These are phyloP conservation scores for Melampsora americana DNA, from an alignment of 1,284 basidiomycete genomes.

Conservation along the genomic window DNA sequence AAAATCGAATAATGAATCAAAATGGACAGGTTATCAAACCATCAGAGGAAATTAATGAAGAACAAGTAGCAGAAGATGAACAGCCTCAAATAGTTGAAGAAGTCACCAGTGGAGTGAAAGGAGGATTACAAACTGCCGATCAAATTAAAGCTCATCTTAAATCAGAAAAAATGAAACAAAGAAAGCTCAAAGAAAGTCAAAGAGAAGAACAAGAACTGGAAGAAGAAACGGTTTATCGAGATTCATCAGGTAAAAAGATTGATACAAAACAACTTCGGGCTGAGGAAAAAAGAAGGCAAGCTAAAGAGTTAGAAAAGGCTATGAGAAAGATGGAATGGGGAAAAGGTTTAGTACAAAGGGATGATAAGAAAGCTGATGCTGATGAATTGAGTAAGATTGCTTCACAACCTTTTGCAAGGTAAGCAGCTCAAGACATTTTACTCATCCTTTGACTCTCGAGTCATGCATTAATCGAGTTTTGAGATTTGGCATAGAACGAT, in stretches of 20 bases:
- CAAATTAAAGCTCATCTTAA: slow-evolving; percentile 57
- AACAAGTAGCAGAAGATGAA: slow-evolving; percentile 51
- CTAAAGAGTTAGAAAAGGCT: slow-evolving; percentile 75
- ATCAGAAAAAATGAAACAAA: slow-evolving; percentile 47
- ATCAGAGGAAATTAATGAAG: slow-evolving; percentile 53
- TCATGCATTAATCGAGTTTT: background rate
- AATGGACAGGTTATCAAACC: slow-evolving; percentile 39
- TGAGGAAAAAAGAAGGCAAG: slow-evolving; percentile 72
- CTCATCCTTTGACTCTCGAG: background rate
- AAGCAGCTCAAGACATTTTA: slow-evolving; percentile 45
- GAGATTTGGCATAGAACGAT: slow-evolving; percentile 25
- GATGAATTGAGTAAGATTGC: slow-evolving; percentile 67
- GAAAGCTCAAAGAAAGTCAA: slow-evolving; percentile 49
- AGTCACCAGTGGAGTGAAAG: slow-evolving; percentile 64
- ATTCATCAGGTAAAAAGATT: slow-evolving; percentile 78
- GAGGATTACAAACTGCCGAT: slow-evolving; percentile 58
- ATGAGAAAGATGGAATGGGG: slow-evolving; percentile 93
- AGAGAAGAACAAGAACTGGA: slow-evolving; percentile 60
- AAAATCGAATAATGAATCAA: slow-evolving; percentile 33
- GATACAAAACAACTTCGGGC: slow-evolving; percentile 78
- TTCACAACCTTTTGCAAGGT: slow-evolving; percentile 68
- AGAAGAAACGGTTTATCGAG: slow-evolving; percentile 91
- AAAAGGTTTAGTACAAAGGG: slow-evolving; percentile 83
- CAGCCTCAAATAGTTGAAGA: slow-evolving; percentile 65
- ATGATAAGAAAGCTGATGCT: slow-evolving; percentile 67